Percentiles rank a stretch among this genome's conserved stretches.
Evolutionary conservation across 169 alveolate species (phyloP).

Genomic region (Eimeria brunetti): DNA sequence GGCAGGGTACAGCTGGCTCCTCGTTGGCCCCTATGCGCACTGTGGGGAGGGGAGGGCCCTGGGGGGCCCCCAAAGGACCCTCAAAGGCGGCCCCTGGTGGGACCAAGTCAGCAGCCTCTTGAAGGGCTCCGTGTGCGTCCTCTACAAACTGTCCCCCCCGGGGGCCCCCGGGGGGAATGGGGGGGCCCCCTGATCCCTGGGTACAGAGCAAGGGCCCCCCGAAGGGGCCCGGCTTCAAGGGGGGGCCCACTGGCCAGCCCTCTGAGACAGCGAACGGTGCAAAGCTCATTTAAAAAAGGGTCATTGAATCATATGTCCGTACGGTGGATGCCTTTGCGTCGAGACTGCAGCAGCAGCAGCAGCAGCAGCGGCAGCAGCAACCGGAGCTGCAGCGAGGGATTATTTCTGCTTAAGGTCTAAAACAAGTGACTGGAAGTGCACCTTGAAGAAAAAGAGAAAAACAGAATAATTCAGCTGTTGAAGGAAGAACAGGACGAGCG

Average conservation of each 20-base stretch:
- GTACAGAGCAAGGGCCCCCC: background rate
- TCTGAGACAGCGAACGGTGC: background rate
- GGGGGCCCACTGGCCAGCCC: background rate
- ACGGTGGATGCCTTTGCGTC: background rate
- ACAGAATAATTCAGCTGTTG: too few species aligned
- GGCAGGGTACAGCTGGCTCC: background rate
- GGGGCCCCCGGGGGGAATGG: background rate
- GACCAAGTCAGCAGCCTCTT: too few species aligned
- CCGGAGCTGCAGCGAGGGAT: background rate
- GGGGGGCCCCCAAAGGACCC: background rate
- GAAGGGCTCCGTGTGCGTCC: background rate
- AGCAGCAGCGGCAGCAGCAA: too few species aligned
- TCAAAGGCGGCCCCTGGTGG: too few species aligned
- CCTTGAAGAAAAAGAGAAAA: too few species aligned
- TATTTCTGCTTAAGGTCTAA: background rate
- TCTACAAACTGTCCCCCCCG: too few species aligned
- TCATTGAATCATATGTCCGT: background rate
- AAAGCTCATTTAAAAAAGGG: background rate
- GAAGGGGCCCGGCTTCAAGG: background rate
- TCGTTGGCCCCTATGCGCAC: background rate
- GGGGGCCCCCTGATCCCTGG: background rate
- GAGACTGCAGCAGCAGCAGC: background rate
- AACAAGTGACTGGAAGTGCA: too few species aligned
- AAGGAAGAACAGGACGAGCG: too few species aligned
- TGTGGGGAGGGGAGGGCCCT: background rate